Evolutionary conservation across 2,329 filamentous ascomycete genomes (phyloP).

Genomic region (Penicillium rolfsii): DNA sequence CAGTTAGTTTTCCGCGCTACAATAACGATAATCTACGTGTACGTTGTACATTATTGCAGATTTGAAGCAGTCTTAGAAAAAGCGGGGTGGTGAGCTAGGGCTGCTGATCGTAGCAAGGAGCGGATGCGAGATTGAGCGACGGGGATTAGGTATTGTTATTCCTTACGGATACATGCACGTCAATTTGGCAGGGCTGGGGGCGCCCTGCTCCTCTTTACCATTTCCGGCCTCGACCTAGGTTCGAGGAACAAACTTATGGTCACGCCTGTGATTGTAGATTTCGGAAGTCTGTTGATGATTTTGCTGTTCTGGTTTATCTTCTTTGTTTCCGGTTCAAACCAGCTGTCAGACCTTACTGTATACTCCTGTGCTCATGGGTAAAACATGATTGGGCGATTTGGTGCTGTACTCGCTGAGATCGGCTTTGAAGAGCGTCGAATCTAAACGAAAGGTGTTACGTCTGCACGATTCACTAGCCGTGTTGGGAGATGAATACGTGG

Average conservation of each 20-base stretch:
- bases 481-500: conserved; percentile 20
- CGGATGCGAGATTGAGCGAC: conserved; percentile 30
- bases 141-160: conserved; percentile 18
- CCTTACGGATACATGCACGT: conserved; percentile 19
- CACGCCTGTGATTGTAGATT: conserved; percentile 6
- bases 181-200: conserved; percentile 14
- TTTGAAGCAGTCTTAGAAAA: conserved; percentile 20
- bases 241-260: background rate
- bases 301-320: background rate
- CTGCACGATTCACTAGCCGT: conserved; percentile 18
- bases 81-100: conserved; percentile 27
- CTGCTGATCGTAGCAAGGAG: conserved; percentile 31
- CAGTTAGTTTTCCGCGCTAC: background rate
- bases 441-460: conserved; percentile 10
- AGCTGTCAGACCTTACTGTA: background rate
- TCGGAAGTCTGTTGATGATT: background rate
- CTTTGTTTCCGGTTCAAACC: background rate
- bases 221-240: conserved; percentile 6
- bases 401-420: background rate
- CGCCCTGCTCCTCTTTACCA: background rate
- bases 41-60: background rate
- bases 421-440: background rate
- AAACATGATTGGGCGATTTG: background rate
- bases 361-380: background rate
- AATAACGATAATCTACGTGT: background rate